These are phyloP conservation scores for Porodaedalea pini DNA, from an alignment of 1,284 basidiomycete genomes.

Conservation along the genomic window DNA sequence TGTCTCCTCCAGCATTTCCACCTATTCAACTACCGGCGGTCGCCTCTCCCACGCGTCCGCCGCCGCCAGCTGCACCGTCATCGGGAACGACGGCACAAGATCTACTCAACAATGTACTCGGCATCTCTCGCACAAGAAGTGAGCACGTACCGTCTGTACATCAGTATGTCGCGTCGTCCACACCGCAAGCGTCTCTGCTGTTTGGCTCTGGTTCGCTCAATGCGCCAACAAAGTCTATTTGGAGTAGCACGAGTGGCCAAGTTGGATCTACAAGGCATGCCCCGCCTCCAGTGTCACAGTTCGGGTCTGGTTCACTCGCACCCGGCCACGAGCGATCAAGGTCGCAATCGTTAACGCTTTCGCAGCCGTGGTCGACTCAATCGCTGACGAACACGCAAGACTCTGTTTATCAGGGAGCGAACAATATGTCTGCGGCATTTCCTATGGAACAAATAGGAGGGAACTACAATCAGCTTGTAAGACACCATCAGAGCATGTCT, in stretches of 20 bases:
- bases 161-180: conserved; percentile 25
- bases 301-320: neutral
- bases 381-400: neutral
- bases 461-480: neutral
- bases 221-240: conserved; percentile 28
- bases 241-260: conserved; percentile 24
- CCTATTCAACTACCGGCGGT: conserved; percentile 1
- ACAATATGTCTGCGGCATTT: neutral
- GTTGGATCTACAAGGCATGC: neutral
- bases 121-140: conserved; percentile 18
- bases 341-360: conserved; percentile 9
- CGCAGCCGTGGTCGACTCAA: neutral
- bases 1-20: conserved; percentile 10
- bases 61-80: conserved; percentile 25
- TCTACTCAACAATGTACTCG: conserved; percentile 54
- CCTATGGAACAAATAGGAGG: neutral
- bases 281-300: neutral
- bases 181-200: conserved; percentile 28
- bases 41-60: conserved; percentile 16
- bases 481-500: conserved; percentile 4
- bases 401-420: neutral
- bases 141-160: neutral
- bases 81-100: conserved; percentile 57
- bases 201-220: conserved; percentile 30
- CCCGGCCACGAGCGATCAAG: conserved; percentile 14